These are phyloP conservation scores for Artemisia tridentata DNA, from an alignment of 129 eudicot species.

Conservation along the genomic window DNA sequence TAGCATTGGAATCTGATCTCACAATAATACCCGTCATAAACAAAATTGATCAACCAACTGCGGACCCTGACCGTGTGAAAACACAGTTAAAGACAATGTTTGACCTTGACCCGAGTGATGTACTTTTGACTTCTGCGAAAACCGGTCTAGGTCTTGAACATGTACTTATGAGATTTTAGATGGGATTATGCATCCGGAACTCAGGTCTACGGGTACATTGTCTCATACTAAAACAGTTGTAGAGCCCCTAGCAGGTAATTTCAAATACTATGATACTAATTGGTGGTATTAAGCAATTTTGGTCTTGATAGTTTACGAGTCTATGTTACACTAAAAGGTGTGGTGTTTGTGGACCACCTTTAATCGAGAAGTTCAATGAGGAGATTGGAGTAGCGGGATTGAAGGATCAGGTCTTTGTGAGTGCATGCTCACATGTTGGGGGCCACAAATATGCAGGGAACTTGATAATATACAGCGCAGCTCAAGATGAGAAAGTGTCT, in stretches of 20 bases:
- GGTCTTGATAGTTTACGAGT: too few species aligned
- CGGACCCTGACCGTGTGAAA: slow-evolving; percentile 95
- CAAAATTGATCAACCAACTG: slow-evolving; percentile 97
- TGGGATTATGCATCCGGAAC: slow-evolving; percentile 98
- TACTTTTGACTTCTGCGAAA: slow-evolving; percentile 89
- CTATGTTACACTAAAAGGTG: too few species aligned
- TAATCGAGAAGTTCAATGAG: too few species aligned
- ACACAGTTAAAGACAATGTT: slow-evolving; percentile 84
- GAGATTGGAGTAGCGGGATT: too few species aligned
- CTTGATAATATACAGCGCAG: too few species aligned
- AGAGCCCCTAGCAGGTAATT: slow-evolving; percentile 84
- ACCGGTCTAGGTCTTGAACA: slow-evolving; percentile 94
- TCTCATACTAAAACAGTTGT: slow-evolving; percentile 55
- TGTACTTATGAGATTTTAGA: slow-evolving; percentile 88
- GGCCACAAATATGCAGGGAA: too few species aligned
- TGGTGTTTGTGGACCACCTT: too few species aligned
- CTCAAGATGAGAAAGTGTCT: too few species aligned
- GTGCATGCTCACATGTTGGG: too few species aligned
- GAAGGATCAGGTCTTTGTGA: too few species aligned
- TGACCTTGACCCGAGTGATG: slow-evolving; percentile 78
- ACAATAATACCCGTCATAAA: slow-evolving; percentile 80
- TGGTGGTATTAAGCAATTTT: too few species aligned
- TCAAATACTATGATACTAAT: not conserved
- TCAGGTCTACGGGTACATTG: slow-evolving; percentile 76
- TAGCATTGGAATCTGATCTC: slow-evolving; percentile 86